phyloP scores from a whole-genome alignment of 257 asterid genomes.

The Solanum megistacrolobum region DNA sequence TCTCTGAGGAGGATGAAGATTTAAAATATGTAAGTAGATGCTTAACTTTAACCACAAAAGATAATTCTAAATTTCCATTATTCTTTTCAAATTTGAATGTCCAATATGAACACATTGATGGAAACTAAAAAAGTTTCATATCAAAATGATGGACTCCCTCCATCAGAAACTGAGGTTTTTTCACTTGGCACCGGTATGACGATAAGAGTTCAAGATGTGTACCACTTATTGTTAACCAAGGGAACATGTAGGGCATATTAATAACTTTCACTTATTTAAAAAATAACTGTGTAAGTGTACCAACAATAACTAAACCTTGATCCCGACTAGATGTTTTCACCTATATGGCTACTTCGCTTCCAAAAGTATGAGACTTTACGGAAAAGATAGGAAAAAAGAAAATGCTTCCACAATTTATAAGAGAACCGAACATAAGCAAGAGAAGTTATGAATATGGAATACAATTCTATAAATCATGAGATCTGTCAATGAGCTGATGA shows the following conservation, averaged over 20 bases:
- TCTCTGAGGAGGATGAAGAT: slow-evolving; percentile 34
- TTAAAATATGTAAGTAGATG: not conserved
- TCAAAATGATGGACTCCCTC: not conserved
- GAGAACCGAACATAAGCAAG: not conserved
- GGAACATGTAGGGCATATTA: not conserved
- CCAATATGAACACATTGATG: not conserved
- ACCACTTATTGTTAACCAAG: not conserved
- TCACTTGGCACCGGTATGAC: not conserved
- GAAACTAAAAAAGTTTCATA: not conserved
- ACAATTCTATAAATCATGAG: not conserved
- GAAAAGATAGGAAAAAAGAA: not conserved
- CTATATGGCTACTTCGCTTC: not conserved
- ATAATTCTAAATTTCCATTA: not conserved
- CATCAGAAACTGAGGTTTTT: not conserved
- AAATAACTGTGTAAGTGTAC: not conserved
- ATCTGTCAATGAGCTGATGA: not conserved
- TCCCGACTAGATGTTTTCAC: not conserved
- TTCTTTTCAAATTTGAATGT: not conserved
- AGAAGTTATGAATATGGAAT: not conserved
- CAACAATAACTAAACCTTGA: not conserved
- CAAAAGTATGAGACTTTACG: not conserved
- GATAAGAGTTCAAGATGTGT: not conserved
- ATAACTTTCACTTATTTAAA: not conserved
- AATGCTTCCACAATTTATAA: not conserved
- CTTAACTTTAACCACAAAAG: not conserved